A percentile compares a stretch with the other conserved stretches of the same genome.
These are phyloP conservation scores for Serpula lacrymans DNA, from an alignment of 768 basidiomycete genomes.

Conservation along the genomic window DNA sequence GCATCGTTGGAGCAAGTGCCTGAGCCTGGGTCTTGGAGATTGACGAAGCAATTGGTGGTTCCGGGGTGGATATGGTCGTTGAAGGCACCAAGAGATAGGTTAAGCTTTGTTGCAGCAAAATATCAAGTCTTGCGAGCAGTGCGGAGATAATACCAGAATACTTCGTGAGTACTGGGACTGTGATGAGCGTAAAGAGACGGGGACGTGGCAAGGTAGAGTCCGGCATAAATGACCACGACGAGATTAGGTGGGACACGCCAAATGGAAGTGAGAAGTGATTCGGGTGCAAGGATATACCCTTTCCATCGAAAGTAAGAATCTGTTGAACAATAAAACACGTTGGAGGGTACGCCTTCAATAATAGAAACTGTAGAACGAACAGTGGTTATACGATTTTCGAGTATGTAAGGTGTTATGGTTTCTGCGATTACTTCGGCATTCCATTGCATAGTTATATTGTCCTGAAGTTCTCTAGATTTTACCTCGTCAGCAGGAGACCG, in stretches of 20 bases:
- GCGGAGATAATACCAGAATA: conserved; percentile 58
- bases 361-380: conserved; percentile 42
- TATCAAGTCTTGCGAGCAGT: conserved; percentile 44
- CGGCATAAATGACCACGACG: conserved; percentile 19
- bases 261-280: conserved; percentile 75
- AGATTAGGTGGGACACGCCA: conserved; percentile 47
- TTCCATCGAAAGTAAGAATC: conserved; percentile 83
- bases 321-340: conserved; percentile 25
- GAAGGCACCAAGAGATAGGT: conserved; percentile 2
- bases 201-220: conserved; percentile 25
- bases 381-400: conserved; percentile 55
- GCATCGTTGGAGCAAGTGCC: conserved; percentile 15
- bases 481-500: conserved; percentile 8
- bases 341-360: conserved; percentile 15
- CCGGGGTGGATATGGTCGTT: background rate
- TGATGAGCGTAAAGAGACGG: conserved; percentile 57
- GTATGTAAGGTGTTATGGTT: conserved; percentile 56
- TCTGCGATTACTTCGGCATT: conserved; percentile 53
- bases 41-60: background rate
- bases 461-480: conserved; percentile 59
- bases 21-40: background rate
- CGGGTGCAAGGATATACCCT: conserved; percentile 79
- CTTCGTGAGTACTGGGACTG: conserved; percentile 54
- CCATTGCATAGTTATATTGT: conserved; percentile 72
- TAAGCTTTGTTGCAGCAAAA: conserved; percentile 18